Base-by-base conservation (phyloP, 192 early-diverging fungal species). In the Oehlia diaphana region DNA sequence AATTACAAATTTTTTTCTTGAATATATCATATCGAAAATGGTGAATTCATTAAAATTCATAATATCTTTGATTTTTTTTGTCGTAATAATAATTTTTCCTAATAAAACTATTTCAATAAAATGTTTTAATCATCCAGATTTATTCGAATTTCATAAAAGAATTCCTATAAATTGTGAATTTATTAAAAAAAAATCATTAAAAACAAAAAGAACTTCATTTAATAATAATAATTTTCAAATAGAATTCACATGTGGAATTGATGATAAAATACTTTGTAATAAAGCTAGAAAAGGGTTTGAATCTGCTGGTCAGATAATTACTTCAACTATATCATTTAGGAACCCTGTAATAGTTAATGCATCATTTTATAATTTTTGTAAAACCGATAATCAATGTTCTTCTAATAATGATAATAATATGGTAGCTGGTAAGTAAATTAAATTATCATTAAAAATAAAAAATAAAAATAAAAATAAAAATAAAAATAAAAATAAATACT, bases 301-400 rank as follows among this genome's bases (percentile, higher is more conserved):
- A 26, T 53, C 66, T 42, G 83, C 85, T 33, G 70, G 67, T n/a
- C 47, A 78, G 16, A 78, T 84, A 14, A 78, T 86, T 28, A 72
- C 83, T 19, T 64, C 63, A 26, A 47, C 79, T 9, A 35, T 86
- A 42, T 49, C 50, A 19, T 42, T 86, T 23, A 63, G 64, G 42
- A 35, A 66, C 31, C 81, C 83, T 31, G 53, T 86, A 31, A 69
- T 23, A 13, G 76, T 84, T 47, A 82, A 86, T 81, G 81, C 81
- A 35, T 70, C 81, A 19, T 86, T 79, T 69, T 21, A 79, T 23
- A 47, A 70, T 3, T 86, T 86, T 72, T 86, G 85, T 68, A 23
- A n/a, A 68, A 68, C 31, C 19, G 28, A 35, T 68, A 68, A 68
- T 68, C 31, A 68, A 35, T 68, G 66, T 68, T 37, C 66, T 2